Base-by-base conservation (phyloP, 2,329 filamentous ascomycete genomes). In the Aspergillus fischeri region DNA sequence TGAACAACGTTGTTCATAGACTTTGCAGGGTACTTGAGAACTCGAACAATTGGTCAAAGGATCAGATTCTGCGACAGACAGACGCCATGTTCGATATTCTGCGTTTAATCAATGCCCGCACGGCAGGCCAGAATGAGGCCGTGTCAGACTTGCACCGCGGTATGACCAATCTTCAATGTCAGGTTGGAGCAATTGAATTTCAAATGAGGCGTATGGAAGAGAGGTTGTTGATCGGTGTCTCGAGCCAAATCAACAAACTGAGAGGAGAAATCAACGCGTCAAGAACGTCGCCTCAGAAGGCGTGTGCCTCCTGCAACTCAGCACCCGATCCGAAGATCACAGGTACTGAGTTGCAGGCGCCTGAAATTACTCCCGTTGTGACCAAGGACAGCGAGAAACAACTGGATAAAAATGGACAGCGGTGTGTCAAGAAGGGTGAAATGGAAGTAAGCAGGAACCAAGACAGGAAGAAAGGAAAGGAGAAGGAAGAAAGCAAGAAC, bases 51-150 rank as follows among this genome's bases (percentile, higher is more conserved):
- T 65, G 65, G 61, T 51, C 60, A 7, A 55, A 54, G 21, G 65
- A 67, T 49, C 65, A 66, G 32, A 55, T 68, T 25, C 8, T 65
- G 49, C 56, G 59, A 17, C 60, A 65, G 11, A 52, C 63, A 5
- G 66, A 66, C 2, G 48, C 25, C 24, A 51, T 66, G 49, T 51
- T 38, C 14, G 65, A 68, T 27, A 25, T 60, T 17, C 42, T 56
- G n/a, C 57, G 59, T 5, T 27, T 56, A 21, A 52, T 68, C 48
- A 60, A 62, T 35, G 5, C 44, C 28, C 59, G 57, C 27, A 47
- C 60, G 5, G 57, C 53, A 6, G 48, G 56, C n/a, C 60, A 66
- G 38, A 51, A 49, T 6, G 61, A 67, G n/a, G 49, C 47, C 3
- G 29, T 60, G 2, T 55, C 52, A 20, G 60, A 66, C 20, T 17